Evolutionary conservation across 2,329 filamentous ascomycete genomes (phyloP).

Genomic region (Apiospora kogelbergensis): DNA sequence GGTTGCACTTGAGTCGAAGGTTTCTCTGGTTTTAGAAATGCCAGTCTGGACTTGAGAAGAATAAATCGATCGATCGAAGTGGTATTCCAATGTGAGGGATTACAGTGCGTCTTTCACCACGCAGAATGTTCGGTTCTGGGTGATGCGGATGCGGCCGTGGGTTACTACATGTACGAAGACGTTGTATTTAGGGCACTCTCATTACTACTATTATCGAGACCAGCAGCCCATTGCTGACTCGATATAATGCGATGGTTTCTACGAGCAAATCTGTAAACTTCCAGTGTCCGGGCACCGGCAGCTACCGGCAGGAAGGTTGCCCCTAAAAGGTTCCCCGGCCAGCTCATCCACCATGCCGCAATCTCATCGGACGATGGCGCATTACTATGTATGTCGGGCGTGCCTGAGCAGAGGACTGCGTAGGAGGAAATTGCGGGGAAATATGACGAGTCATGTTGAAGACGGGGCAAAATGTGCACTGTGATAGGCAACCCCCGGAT

Average conservation of each 20-base stretch:
- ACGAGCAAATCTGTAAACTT: background rate
- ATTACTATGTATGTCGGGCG: background rate
- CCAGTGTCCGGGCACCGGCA: background rate
- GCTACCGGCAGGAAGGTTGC: conserved; percentile 1
- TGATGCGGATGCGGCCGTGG: background rate
- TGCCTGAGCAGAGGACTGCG: no score
- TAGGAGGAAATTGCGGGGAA: background rate
- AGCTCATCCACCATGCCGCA: background rate
- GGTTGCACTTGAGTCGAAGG: background rate
- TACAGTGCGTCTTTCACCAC: background rate
- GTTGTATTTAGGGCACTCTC: background rate
- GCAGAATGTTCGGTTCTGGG: background rate
- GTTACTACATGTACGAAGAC: background rate
- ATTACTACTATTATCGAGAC: background rate
- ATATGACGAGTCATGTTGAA: background rate
- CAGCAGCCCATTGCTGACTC: background rate
- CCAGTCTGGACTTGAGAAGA: background rate
- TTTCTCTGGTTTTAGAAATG: background rate
- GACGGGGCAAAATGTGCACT: background rate
- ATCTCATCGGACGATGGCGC: background rate
- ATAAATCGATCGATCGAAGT: background rate
- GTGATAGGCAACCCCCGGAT: conserved; percentile 1
- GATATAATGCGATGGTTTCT: background rate
- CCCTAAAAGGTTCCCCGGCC: background rate
- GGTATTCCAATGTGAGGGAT: background rate